Base-by-base conservation (phyloP, 345 rosid genomes). In the Brassica cretica region DNA sequence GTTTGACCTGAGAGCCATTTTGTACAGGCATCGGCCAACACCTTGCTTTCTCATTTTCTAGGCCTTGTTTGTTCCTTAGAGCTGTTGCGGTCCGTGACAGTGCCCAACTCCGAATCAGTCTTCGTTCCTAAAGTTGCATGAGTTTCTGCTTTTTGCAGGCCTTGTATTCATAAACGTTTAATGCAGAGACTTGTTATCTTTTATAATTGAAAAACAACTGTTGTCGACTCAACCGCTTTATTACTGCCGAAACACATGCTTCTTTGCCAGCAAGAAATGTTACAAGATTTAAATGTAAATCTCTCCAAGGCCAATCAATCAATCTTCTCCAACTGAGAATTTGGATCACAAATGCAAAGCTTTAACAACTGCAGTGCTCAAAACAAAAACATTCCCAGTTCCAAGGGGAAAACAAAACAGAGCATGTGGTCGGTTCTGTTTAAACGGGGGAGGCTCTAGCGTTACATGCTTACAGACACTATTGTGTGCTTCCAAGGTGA, bases 31-130 rank as follows among this genome's bases (percentile, higher is more conserved):
- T 90, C 97, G 4, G 97, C 96, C 39, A 93, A 93, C 85, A 90
- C 98, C 1, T 84, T 93, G 83, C 94, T 95, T 24, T 95, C 99
- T 76, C 99, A 95, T 82, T 95, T 95, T 79, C 82, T 93, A 64
- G 98, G 99, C 29, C 93, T 95, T 41, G 86, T 88, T 61, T 93
- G 82, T 89, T 90, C 98, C 2, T 80, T 90, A 87, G 99, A 95
- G 84, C 88, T 95, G 77, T 85, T 95, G 86, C 92, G 96, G 27
- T 91, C 96, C 0, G 97, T 93, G 66, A 95, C 99, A 24, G 71
- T 91, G 67, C 90, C 97, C n/a, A 81, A 86, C 60, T 75, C 89
- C 1, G 96, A 92, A 65, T 39, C 79, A 65, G 72, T 66, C 73
- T 86, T 88, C 2, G 84, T 76, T 74, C 92, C 90, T 10, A 85